A percentile compares a stretch with the other conserved stretches of the same genome.
Evolutionary conservation across 331 rosid genomes (phyloP).

Genomic region (Cucumis variabilis): DNA sequence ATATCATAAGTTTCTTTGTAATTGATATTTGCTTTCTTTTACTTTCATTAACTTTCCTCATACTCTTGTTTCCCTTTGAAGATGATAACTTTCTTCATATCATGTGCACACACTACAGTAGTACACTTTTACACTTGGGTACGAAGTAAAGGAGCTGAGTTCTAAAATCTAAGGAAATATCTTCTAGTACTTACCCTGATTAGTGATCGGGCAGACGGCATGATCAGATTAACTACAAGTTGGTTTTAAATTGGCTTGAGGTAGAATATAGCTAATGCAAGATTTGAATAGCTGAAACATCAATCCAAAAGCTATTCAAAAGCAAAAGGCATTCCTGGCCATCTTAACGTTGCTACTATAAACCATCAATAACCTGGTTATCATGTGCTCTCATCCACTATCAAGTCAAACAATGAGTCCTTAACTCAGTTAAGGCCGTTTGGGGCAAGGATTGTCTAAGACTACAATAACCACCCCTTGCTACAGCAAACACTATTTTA

Average conservation of each 20-base stretch:
- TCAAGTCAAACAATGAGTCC: slow-evolving; percentile 9
- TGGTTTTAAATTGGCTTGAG: not conserved
- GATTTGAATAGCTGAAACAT: not conserved
- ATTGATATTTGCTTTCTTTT: not conserved
- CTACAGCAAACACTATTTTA: too few species aligned
- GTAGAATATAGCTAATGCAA: not conserved
- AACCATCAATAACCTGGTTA: not conserved
- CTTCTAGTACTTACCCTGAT: not conserved
- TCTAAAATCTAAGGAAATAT: slow-evolving; percentile 10
- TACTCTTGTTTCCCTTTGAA: not conserved
- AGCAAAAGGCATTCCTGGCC: not conserved
- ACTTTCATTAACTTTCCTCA: not conserved
- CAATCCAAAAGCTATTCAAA: not conserved
- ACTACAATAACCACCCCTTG: too few species aligned
- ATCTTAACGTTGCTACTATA: not conserved
- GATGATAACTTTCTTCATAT: not conserved
- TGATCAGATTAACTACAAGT: not conserved
- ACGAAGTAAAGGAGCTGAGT: not conserved
- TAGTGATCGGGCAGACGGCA: not conserved
- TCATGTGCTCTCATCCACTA: not conserved
- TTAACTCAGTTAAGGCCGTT: not conserved
- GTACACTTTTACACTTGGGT: not conserved
- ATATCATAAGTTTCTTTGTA: not conserved
- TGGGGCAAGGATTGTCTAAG: too few species aligned
- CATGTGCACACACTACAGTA: not conserved